Evolutionary conservation across 2,329 filamentous ascomycete species (phyloP).

Genomic region (Coniella vitis): DNA sequence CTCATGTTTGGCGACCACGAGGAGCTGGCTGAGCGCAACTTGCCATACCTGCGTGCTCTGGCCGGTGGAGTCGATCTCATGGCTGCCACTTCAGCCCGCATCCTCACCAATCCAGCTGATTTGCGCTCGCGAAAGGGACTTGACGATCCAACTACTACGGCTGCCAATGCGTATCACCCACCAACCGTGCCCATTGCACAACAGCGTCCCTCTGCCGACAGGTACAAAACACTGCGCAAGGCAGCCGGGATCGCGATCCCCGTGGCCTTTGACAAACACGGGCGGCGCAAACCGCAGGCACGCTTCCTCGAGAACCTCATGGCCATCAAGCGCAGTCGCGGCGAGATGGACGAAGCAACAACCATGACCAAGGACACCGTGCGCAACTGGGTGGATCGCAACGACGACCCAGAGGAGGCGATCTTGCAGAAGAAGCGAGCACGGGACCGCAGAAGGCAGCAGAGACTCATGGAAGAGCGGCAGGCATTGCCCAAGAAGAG

Average conservation of each 20-base stretch:
- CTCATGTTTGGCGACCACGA: conserved; percentile 59
- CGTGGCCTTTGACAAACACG: conserved; percentile 38
- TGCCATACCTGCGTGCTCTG: conserved; percentile 44
- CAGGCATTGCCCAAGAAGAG: conserved; percentile 6
- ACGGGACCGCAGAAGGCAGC: conserved; percentile 20
- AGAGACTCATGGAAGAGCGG: conserved; percentile 16
- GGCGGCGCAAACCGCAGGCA: conserved; percentile 40
- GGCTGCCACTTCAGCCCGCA: conserved; percentile 61
- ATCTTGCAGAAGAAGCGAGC: conserved; percentile 25
- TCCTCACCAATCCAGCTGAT: conserved; percentile 60
- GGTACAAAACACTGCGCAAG: conserved; percentile 27
- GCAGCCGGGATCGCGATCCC: conserved; percentile 39
- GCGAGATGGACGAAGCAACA: conserved; percentile 60
- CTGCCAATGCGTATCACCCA: conserved; percentile 19
- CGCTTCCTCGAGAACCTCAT: conserved; percentile 61
- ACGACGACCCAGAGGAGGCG: conserved; percentile 35
- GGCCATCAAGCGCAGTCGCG: conserved; percentile 54
- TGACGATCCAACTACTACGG: neutral
- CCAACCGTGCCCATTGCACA: too few relatives aligned
- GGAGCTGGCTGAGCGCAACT: conserved; percentile 24
- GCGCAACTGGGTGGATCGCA: conserved; percentile 29
- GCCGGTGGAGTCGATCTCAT: conserved; percentile 61
- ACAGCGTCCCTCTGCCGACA: conserved; percentile 24
- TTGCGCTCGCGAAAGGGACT: conserved; percentile 39
- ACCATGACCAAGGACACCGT: conserved; percentile 40